Base-by-base conservation (phyloP, 208 protist genomes). In the Blastocrithidia nonstop region DNA sequence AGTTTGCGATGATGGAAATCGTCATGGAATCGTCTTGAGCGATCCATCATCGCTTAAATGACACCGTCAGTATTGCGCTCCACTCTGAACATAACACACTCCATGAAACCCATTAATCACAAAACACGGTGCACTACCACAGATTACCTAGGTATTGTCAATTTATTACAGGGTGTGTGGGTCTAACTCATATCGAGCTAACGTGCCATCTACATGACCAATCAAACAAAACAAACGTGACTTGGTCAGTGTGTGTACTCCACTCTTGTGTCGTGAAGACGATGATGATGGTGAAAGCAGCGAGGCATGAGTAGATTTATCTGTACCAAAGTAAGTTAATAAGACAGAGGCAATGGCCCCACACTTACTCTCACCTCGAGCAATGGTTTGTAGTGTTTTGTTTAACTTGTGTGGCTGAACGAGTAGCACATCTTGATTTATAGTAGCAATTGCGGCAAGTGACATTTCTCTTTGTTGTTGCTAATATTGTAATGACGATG, bases 181-280 rank as follows among this genome's bases (percentile, higher is more conserved):
- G 43, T 87, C 73, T 13, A 90, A 54, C 51, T 81, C 73, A 36
- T 54, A 78, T 9, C 71, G 57, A 15, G 73, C 82, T 26, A 90
- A 54, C 16, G 60, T 67, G 21, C 81, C 81, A 39, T 86, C 68
- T 17, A 56, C 65, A 51, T 87, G 66, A 5, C 81, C 81, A 28
- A 87, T 52, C 31, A 90, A 70, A 31, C 72, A 76, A 49, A 81
- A 82, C 15, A 90, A 45, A 17, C 41, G 29, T 3, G n/a, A n/a
- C n/a, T n/a, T n/a, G n/a, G n/a, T n/a, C n/a, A n/a, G n/a, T n/a
- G n/a, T n/a, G n/a, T n/a, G n/a, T n/a, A n/a, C n/a, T n/a, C n/a
- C n/a, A n/a, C n/a, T n/a, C n/a, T n/a, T n/a, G n/a, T n/a, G n/a
- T n/a, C n/a, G n/a, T n/a, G n/a, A n/a, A n/a, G n/a, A n/a, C n/a